Base-by-base conservation (phyloP, 164 flowering plant species). In the Amborella trichopoda region DNA sequence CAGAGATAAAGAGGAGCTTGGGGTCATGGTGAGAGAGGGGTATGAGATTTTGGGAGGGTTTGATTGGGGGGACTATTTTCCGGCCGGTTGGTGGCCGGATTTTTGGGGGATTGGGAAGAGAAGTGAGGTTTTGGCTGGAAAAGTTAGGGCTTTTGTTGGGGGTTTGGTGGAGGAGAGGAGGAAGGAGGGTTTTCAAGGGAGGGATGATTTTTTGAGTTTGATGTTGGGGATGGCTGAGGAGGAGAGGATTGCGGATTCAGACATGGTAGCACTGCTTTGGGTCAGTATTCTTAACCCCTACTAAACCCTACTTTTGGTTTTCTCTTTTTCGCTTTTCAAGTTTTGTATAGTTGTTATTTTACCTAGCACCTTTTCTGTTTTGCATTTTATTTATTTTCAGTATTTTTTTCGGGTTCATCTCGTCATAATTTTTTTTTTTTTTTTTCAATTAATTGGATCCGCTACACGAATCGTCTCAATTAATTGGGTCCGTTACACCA, bases 181-280 rank as follows among this genome's bases (percentile, higher is more conserved):
- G 66, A 59, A 32, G 19, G 64, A 32, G 13, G 67, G 54, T n/a
- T 67, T 52, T 8, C 55, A 24, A 11, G 28, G 41, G 3, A 48
- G 48, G 26, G 60, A 66, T 50, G 94, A 89, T 44, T 85, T 82
- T 48, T 73, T 89, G 1, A 68, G 72, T 68, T 68, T 68, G 40
- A 55, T 85, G 68, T 69, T 89, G 0, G 53, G 64, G 27, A 58
- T 82, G 71, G 78, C 84, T 6, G 5, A 59, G 36, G 85, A 82
- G 36, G 90, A 85, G 10, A 60, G 43, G 48, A 50, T 89, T 19
- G 40, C 49, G 45, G 72, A 78, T 43, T 60, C 80, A 0, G 90
- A 89, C 40, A 73, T 76, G 77, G 72, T 75, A 11, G 80, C 97
- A 34, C 73, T 89, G 6, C 50, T 89, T 6, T 89, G 95, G 97